phyloP scores from a whole-genome alignment of 805 yeast species.

The Schwanniomyces yamadae region DNA sequence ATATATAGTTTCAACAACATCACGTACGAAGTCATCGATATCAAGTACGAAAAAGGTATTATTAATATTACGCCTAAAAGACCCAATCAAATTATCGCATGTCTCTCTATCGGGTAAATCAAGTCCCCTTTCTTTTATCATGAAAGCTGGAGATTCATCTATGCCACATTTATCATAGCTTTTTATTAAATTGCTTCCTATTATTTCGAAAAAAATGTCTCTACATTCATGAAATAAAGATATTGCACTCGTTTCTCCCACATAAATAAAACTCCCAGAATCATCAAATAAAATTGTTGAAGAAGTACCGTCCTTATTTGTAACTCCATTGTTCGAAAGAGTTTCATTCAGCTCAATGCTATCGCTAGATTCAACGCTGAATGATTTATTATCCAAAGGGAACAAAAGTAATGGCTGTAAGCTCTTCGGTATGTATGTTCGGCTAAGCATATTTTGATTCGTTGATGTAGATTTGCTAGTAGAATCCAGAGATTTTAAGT shows the following conservation, averaged over 20 bases:
- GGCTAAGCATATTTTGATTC: neutral
- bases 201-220: slow-evolving; percentile 28
- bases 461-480: neutral
- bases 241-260: slow-evolving; percentile 44
- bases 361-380: neutral
- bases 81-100: slow-evolving; percentile 10
- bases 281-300: slow-evolving; percentile 33
- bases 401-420: slow-evolving; percentile 3
- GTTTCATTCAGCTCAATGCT: neutral
- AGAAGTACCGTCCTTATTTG: slow-evolving; percentile 16
- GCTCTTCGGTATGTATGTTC: slow-evolving; percentile 2
- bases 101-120: slow-evolving; percentile 1
- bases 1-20: slow-evolving; percentile 30
- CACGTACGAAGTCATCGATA: slow-evolving; percentile 26
- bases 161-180: slow-evolving; percentile 37
- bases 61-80: slow-evolving; percentile 39
- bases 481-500: neutral
- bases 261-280: slow-evolving; percentile 35
- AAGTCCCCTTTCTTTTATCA: slow-evolving; percentile 15
- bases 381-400: slow-evolving; percentile 1
- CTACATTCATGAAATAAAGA: slow-evolving; percentile 41
- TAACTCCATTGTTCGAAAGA: slow-evolving; percentile 4
- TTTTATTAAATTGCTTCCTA: slow-evolving; percentile 36
- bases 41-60: slow-evolving; percentile 39
- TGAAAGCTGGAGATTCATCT: slow-evolving; percentile 32